A percentile compares a stretch with the other conserved stretches of the same genome.
phyloP scores from a whole-genome alignment of 768 basidiomycete species.

The Tricholomella constricta region DNA sequence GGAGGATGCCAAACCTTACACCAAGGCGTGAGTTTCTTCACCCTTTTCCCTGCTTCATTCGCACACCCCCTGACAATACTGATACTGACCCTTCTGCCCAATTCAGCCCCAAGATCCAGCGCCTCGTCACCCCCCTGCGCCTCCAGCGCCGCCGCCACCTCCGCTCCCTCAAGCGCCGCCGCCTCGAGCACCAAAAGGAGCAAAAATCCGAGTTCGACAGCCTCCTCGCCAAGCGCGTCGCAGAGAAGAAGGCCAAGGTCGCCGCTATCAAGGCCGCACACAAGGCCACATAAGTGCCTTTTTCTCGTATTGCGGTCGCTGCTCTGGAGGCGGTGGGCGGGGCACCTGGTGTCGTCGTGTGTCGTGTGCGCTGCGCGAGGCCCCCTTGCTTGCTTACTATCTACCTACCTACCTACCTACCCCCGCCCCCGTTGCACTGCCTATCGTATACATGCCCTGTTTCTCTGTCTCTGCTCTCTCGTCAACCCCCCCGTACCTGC shows the following conservation, averaged over 20 bases:
- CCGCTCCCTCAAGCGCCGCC: constrained; percentile 82
- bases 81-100: not conserved
- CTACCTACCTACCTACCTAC: too few species aligned
- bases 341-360: too few species aligned
- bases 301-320: too few species aligned
- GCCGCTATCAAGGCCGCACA: constrained; percentile 87
- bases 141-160: constrained; percentile 97
- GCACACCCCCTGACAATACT: not conserved
- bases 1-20: constrained; percentile 88
- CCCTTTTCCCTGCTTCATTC: not conserved
- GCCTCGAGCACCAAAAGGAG: constrained; percentile 90
- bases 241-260: constrained; percentile 91
- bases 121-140: constrained; percentile 92
- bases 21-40: constrained; percentile 79
- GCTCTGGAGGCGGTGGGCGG: too few species aligned
- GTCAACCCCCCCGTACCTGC: too few species aligned
- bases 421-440: too few species aligned
- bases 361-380: too few species aligned
- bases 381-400: too few species aligned
- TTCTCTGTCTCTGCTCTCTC: too few species aligned
- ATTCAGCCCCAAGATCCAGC: constrained; percentile 90
- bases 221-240: constrained; percentile 84
- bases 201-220: constrained; percentile 92
- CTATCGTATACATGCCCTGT: too few species aligned
- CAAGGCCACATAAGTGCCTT: constrained; percentile 14